Conservation (phyloP, 148 eudicot genomes). For the Vaccinium darrowii region DNA sequence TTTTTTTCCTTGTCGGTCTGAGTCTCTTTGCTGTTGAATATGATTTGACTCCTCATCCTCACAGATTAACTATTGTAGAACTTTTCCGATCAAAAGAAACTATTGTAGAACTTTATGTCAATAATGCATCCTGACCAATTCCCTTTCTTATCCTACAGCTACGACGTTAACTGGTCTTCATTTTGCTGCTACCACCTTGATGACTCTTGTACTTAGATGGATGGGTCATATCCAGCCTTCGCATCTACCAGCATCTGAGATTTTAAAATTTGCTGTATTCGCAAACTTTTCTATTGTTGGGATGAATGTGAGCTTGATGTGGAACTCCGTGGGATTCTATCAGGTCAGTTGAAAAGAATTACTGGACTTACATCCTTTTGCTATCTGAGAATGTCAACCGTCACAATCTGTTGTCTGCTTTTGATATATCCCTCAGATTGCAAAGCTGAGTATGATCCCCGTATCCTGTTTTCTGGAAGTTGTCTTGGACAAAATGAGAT, state of each 20-base stretch:
- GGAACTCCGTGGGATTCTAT: constrained; percentile 96
- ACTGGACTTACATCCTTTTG: background rate
- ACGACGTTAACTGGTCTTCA: constrained; percentile 93
- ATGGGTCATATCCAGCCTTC: constrained; percentile 81
- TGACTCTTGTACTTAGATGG: constrained; percentile 84
- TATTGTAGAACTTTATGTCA: background rate
- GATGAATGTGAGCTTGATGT: constrained; percentile 97
- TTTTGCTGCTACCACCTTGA: constrained; percentile 77
- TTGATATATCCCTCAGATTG: constrained; percentile 51
- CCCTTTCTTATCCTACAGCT: constrained; percentile 61
- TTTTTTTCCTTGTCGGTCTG: background rate
- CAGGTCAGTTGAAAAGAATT: constrained; percentile 49
- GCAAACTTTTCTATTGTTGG: constrained; percentile 95
- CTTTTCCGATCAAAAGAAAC: background rate
- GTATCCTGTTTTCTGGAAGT: constrained; percentile 90
- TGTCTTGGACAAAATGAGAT: constrained; percentile 74
- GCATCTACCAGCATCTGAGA: constrained; percentile 77
- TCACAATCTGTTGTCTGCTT: constrained; percentile 16
- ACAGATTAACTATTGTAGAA: background rate
- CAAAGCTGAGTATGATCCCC: constrained; percentile 90
- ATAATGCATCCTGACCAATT: constrained; percentile 19
- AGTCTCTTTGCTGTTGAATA: background rate
- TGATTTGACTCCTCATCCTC: constrained; percentile 3
- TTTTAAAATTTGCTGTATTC: constrained; percentile 76
- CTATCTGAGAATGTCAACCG: background rate